Evolutionary conservation across 2,329 filamentous ascomycete species (phyloP).

Genomic region (Simplicillium sp.): DNA sequence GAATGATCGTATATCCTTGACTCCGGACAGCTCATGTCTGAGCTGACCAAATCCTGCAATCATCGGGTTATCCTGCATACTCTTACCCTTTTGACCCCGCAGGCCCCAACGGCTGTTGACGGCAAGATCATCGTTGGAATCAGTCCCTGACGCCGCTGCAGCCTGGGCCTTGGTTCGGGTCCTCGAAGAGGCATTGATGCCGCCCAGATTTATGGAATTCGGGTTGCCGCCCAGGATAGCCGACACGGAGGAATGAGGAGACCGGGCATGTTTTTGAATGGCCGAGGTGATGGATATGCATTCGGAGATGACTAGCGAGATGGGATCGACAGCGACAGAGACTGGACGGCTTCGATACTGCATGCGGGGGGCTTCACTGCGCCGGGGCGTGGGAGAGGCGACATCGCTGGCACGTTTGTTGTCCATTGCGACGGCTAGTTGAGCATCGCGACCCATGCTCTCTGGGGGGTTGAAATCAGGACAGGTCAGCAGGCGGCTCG

Average conservation of each 20-base stretch:
- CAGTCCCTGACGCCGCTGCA: conserved; percentile 26
- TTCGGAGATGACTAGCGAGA: conserved; percentile 93
- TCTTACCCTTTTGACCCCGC: conserved; percentile 90
- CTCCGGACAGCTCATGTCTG: conserved; percentile 75
- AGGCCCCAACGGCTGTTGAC: conserved; percentile 85
- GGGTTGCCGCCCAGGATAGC: conserved; percentile 80
- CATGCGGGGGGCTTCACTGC: conserved; percentile 33
- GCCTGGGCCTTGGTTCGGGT: conserved; percentile 31
- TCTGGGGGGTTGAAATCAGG: conserved; percentile 9
- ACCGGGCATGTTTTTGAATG: conserved; percentile 95
- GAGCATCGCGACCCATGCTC: conserved; percentile 24
- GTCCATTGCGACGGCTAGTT: conserved; percentile 15
- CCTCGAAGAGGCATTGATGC: conserved; percentile 30
- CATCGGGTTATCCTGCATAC: conserved; percentile 93
- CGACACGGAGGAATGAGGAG: conserved; percentile 90
- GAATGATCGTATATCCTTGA: conserved; percentile 75
- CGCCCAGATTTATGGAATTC: conserved; percentile 44
- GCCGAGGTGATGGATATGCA: conserved; percentile 97
- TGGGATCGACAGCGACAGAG: conserved; percentile 78
- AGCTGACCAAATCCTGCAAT: conserved; percentile 91
- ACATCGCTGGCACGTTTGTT: conserved; percentile 3
- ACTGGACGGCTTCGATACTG: conserved; percentile 54
- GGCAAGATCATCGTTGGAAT: conserved; percentile 36
- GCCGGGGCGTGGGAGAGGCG: conserved; percentile 4
- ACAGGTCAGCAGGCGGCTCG: conserved; percentile 6